Base-by-base conservation (phyloP, 2,329 filamentous ascomycete genomes). In the Penicillium freii region DNA sequence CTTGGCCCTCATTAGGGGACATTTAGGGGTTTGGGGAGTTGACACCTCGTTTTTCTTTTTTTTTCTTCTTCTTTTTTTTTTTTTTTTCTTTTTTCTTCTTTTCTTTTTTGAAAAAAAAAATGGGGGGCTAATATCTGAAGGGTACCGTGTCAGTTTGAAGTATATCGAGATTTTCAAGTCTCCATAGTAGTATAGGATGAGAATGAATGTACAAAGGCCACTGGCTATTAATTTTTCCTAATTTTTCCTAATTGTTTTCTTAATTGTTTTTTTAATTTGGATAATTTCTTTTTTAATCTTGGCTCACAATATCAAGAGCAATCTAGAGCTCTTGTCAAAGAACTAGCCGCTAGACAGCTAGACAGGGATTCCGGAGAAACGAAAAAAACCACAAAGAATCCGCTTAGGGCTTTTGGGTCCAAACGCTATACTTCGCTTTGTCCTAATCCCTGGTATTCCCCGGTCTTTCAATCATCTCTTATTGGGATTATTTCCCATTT, bases 301-400 rank as follows among this genome's bases (percentile, higher is more conserved):
- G 62, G 66, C 59, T 65, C 51, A 51, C 50, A 56, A 60, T 65
- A 56, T 57, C 57, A 61, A 64, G 50, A 23, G 23, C 50, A 51
- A 44, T 46, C 34, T 52, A 9, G 48, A 56, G 42, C 54, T 56
- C 53, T 56, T 56, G 54, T 66, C 60, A 64, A 66, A 68, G 59
- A 59, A 57, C 39, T 34, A 53, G 54, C 50, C 51, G 42, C 58
- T 45, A 54, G 53, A 52, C 58, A 60, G 42, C 58, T 45, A 54
- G 53, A 52, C 58, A 60, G 56, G 58, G 58, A 60, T 56, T 54
- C 43, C 1, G 56, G 40, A 15, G 1, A 25, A 7, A 7, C 7
- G 23, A 55, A 49, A 17, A 34, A 8, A 34, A 34, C 17, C 13
- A 57, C 57, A 59, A 59, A 59, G 57, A 54, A 57, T 43, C 33